Evolutionary conservation across 345 rosid genomes (phyloP).

Genomic region (Pelargonium nanum): DNA sequence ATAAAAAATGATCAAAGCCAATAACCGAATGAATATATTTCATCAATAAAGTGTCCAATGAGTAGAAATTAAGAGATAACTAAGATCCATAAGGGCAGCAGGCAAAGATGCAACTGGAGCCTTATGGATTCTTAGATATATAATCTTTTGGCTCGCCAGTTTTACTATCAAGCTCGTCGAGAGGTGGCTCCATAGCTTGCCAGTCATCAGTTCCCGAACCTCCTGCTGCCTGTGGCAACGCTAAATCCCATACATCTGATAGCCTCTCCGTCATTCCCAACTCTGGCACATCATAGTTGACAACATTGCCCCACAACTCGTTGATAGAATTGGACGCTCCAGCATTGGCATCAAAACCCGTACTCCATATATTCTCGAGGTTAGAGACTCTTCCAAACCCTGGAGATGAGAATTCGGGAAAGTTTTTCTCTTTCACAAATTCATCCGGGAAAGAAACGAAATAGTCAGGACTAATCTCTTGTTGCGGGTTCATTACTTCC

Average conservation of each 20-base stretch:
- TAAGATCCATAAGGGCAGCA: slow-evolving; percentile 15
- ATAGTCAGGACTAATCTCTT: slow-evolving; percentile 33
- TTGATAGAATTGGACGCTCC: slow-evolving; percentile 37
- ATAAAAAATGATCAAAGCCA: slow-evolving; percentile 3
- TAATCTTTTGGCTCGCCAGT: slow-evolving; percentile 22
- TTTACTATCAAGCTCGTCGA: slow-evolving; percentile 14
- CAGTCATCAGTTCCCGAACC: slow-evolving; percentile 32
- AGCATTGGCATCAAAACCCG: slow-evolving; percentile 41
- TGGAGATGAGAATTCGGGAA: slow-evolving; percentile 24
- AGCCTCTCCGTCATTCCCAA: slow-evolving; percentile 34
- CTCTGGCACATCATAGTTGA: slow-evolving; percentile 36
- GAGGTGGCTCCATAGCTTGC: slow-evolving; percentile 30
- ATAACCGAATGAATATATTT: slow-evolving; percentile 5
- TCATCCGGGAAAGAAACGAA: slow-evolving; percentile 46
- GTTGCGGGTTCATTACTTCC: slow-evolving; percentile 27
- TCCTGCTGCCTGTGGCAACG: slow-evolving; percentile 36
- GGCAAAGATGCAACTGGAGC: slow-evolving; percentile 11
- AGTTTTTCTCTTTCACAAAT: slow-evolving; percentile 19
- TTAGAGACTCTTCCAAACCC: slow-evolving; percentile 28
- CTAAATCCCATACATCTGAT: slow-evolving; percentile 65
- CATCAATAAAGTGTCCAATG: slow-evolving; percentile 15
- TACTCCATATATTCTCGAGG: slow-evolving; percentile 57
- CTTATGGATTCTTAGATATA: slow-evolving; percentile 22
- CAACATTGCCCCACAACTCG: slow-evolving; percentile 42
- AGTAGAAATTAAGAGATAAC: slow-evolving; percentile 7